A percentile compares a stretch with the other conserved stretches of the same genome.
Evolutionary conservation across 2,329 filamentous ascomycete species (phyloP).

Genomic region (Diplodia intermedia): DNA sequence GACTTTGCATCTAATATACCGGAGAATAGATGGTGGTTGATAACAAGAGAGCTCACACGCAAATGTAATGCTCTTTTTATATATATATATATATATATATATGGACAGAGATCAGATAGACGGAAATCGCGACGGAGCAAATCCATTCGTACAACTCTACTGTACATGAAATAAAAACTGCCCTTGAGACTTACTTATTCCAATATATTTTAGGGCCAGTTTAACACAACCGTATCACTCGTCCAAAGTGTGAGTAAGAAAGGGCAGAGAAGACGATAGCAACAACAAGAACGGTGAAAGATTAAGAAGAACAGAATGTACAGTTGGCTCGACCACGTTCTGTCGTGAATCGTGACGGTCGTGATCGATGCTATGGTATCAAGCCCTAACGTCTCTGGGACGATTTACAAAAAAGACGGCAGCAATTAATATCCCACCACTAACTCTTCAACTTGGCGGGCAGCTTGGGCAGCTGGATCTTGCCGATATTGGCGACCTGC

Average conservation of each 20-base stretch:
- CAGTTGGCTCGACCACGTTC: slow-evolving; percentile 16
- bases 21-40: no score
- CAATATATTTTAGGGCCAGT: not conserved
- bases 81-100: no score
- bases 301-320: not conserved
- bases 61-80: not conserved
- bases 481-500: slow-evolving; percentile 37
- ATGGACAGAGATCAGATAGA: not conserved
- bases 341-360: slow-evolving; percentile 20
- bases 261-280: not conserved
- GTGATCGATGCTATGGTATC: slow-evolving; percentile 28
- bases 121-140: not conserved
- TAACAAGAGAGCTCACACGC: not conserved
- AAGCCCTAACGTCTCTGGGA: slow-evolving; percentile 8
- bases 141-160: slow-evolving; percentile 17
- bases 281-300: not conserved
- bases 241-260: not conserved
- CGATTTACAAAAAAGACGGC: not conserved
- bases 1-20: no score
- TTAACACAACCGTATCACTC: not conserved
- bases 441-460: slow-evolving; percentile 38
- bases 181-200: not conserved
- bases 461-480: slow-evolving; percentile 40
- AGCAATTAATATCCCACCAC: not conserved
- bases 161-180: slow-evolving; percentile 7